Conservation (phyloP, 2,329 filamentous ascomycete genomes). For the Aspergillus eucalypticola region DNA sequence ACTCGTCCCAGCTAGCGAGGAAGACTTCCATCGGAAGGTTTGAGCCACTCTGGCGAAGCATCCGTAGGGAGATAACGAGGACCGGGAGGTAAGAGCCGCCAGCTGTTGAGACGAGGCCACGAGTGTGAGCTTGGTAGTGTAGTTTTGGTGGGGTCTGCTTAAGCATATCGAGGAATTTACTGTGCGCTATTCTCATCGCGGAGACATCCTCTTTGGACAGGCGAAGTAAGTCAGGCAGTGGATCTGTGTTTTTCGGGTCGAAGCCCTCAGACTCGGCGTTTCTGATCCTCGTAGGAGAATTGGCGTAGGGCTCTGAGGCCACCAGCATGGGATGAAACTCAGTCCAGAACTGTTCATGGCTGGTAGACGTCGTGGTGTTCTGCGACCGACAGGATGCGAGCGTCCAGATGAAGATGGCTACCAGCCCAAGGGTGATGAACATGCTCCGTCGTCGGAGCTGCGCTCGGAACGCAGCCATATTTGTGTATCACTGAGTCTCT, state of each 20-base stretch:
- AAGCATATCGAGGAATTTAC: conserved; percentile 28
- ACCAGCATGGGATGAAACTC: conserved; percentile 29
- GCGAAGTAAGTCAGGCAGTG: conserved; percentile 30
- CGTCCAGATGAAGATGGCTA: background rate
- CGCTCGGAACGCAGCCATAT: background rate
- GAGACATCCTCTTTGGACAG: conserved; percentile 29
- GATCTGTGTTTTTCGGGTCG: conserved; percentile 22
- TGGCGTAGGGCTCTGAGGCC: conserved; percentile 25
- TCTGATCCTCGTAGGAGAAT: conserved; percentile 21
- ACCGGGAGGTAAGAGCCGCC: conserved; percentile 23
- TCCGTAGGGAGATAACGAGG: conserved; percentile 23
- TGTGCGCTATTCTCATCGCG: conserved; percentile 30
- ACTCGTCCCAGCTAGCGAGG: conserved; percentile 27
- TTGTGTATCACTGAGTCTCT: background rate
- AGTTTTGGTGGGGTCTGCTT: conserved; percentile 25
- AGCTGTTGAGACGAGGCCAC: conserved; percentile 44
- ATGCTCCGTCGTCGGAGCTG: conserved; percentile 4
- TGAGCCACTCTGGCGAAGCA: conserved; percentile 24
- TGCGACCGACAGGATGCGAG: background rate
- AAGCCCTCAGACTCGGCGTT: conserved; percentile 25
- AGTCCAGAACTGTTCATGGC: conserved; percentile 28
- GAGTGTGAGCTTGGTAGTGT: conserved; percentile 27
- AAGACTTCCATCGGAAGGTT: conserved; percentile 23
- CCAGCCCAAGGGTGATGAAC: background rate
- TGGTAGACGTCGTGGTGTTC: background rate